These are phyloP conservation scores for Medicago lupulina DNA, from an alignment of 306 rosid species.

Conservation along the genomic window DNA sequence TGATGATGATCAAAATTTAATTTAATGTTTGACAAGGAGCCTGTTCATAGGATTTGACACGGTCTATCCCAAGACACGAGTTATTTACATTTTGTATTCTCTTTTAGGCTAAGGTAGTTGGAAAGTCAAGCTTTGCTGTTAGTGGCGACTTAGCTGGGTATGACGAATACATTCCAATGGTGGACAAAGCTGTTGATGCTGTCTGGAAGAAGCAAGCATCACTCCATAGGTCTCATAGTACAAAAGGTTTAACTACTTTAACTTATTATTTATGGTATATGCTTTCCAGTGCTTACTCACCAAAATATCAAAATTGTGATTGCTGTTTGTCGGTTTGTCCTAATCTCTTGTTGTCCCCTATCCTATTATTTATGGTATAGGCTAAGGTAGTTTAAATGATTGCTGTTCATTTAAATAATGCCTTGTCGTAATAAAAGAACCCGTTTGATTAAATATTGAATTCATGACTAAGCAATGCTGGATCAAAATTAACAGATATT, in stretches of 20 bases:
- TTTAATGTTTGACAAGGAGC: constrained; percentile 28
- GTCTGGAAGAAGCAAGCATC: constrained; percentile 75
- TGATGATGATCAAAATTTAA: constrained; percentile 8
- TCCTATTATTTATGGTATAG: too few relatives aligned
- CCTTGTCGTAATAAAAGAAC: constrained; percentile 10
- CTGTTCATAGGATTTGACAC: too few relatives aligned
- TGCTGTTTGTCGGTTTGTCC: neutral
- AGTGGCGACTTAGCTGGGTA: constrained; percentile 66
- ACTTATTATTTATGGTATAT: neutral
- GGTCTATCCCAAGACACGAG: neutral
- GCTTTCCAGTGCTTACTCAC: constrained; percentile 23
- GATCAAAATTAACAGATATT: constrained; percentile 30
- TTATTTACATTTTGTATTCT: constrained; percentile 29
- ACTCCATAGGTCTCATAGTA: constrained; percentile 57
- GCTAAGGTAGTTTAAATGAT: too few relatives aligned
- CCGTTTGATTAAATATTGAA: constrained; percentile 13
- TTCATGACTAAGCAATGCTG: constrained; percentile 16
- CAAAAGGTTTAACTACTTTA: constrained; percentile 65
- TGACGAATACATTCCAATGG: constrained; percentile 96
- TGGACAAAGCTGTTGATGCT: constrained; percentile 95
- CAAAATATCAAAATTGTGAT: neutral
- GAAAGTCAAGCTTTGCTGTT: constrained; percentile 69
- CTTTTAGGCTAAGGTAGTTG: constrained; percentile 72
- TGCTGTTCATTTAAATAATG: neutral
- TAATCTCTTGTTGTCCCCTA: constrained; percentile 14